phyloP scores from a whole-genome alignment of 108 stramenopile genomes.

The Nitzschia sp. region DNA sequence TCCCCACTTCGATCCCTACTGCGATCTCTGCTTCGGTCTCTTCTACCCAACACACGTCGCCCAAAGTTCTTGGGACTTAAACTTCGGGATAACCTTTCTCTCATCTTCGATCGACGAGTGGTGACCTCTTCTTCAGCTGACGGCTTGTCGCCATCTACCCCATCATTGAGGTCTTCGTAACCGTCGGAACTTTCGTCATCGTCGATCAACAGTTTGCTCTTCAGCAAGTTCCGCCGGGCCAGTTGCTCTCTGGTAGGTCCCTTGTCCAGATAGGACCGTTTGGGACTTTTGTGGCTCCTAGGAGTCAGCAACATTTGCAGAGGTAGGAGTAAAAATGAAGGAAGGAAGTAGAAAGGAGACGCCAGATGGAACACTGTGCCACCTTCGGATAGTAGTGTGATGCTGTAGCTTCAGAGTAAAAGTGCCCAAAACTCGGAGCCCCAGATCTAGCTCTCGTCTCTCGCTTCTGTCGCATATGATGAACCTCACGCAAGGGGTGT shows the following conservation, averaged over 20 bases:
- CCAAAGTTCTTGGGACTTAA: constrained; percentile 3
- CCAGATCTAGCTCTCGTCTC: too few relatives aligned
- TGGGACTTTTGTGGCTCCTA: too few relatives aligned
- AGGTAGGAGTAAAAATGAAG: too few relatives aligned
- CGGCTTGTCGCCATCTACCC: neutral
- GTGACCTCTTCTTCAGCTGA: neutral
- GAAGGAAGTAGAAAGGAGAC: too few relatives aligned
- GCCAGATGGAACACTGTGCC: too few relatives aligned
- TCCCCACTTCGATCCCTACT: neutral
- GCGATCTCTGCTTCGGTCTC: neutral
- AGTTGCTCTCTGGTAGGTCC: constrained; percentile 5
- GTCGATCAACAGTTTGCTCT: neutral
- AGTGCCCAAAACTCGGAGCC: too few relatives aligned
- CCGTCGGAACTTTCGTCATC: neutral
- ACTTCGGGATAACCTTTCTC: neutral
- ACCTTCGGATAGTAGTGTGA: too few relatives aligned
- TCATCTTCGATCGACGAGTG: neutral
- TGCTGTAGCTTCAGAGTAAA: too few relatives aligned
- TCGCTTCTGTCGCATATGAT: too few relatives aligned
- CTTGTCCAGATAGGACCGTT: constrained; percentile 17
- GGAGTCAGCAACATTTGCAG: too few relatives aligned
- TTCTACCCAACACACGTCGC: neutral
- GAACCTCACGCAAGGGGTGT: too few relatives aligned
- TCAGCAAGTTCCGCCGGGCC: constrained; percentile 10
- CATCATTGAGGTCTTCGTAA: neutral